These are phyloP conservation scores for Cryptosporidium meleagridis DNA, from an alignment of 169 alveolate genomes.

Conservation along the genomic window DNA sequence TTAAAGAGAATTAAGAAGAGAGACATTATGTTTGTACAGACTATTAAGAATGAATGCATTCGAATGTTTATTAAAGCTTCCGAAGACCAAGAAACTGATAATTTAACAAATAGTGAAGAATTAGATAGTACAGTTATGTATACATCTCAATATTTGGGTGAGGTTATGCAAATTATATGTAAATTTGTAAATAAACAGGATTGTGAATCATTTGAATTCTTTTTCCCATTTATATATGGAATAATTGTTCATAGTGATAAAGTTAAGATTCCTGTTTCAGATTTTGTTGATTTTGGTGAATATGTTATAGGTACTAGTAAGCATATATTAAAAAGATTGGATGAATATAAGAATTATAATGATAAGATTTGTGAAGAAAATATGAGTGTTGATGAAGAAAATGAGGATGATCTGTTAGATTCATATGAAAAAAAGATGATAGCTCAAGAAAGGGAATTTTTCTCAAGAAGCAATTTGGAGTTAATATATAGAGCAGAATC, in stretches of 20 bases:
- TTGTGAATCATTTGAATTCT: slow-evolving; percentile 48
- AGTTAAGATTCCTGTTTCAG: slow-evolving; percentile 67
- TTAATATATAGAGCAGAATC: slow-evolving; percentile 3
- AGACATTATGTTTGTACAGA: slow-evolving; percentile 57
- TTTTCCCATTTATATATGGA: slow-evolving; percentile 54
- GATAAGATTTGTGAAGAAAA: slow-evolving; percentile 4
- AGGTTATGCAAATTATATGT: slow-evolving; percentile 16
- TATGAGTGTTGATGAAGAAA: slow-evolving; percentile 1
- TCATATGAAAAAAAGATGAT: slow-evolving; percentile 50
- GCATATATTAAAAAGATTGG: slow-evolving; percentile 29
- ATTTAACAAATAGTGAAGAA: not conserved
- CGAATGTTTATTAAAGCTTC: slow-evolving; percentile 6
- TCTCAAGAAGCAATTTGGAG: slow-evolving; percentile 30
- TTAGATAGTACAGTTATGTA: not conserved
- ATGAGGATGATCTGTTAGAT: slow-evolving; percentile 32
- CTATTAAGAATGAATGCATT: slow-evolving; percentile 4
- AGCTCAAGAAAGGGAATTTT: slow-evolving; percentile 52
- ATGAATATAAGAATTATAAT: slow-evolving; percentile 26
- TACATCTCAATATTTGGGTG: slow-evolving; percentile 25
- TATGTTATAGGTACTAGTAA: slow-evolving; percentile 49
- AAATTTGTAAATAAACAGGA: slow-evolving; percentile 31
- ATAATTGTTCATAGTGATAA: slow-evolving; percentile 20
- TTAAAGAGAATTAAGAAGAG: slow-evolving; percentile 34
- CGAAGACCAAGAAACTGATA: not conserved
- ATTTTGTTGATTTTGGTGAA: slow-evolving; percentile 33